phyloP scores from a whole-genome alignment of 1,284 basidiomycete species.

The Cutaneotrichosporon cutaneum region DNA sequence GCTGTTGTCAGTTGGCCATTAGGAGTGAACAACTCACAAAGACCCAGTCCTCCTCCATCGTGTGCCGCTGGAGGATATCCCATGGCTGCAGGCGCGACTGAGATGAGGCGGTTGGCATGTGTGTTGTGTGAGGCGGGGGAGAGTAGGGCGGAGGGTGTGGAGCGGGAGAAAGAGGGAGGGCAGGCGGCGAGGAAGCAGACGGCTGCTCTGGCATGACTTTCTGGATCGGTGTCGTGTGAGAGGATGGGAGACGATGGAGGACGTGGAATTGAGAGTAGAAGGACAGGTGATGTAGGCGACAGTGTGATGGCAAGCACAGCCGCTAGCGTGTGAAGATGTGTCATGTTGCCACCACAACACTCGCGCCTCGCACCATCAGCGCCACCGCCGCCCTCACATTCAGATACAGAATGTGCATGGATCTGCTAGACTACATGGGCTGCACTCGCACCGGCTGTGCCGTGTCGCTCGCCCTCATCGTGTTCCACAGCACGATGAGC shows the following conservation, averaged over 20 bases:
- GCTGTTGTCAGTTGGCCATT: background rate
- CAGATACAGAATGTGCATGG: background rate
- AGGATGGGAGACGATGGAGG: background rate
- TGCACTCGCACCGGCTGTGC: background rate
- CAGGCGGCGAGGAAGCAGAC: too few species aligned
- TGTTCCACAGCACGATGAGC: slow-evolving; percentile 47
- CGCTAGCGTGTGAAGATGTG: background rate
- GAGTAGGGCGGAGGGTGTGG: too few species aligned
- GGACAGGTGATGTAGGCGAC: background rate
- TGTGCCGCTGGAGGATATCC: background rate
- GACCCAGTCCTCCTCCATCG: background rate
- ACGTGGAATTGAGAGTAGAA: background rate
- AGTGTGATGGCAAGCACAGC: background rate
- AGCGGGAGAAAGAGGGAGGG: too few species aligned
- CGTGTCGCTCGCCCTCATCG: slow-evolving; percentile 43
- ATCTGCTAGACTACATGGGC: background rate
- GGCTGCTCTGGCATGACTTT: too few species aligned
- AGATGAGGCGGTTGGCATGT: too few species aligned
- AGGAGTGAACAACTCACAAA: background rate
- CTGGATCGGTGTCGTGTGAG: too few species aligned
- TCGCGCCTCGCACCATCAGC: background rate
- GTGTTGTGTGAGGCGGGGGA: too few species aligned
- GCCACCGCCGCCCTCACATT: background rate
- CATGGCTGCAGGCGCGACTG: background rate
- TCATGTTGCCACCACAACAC: background rate